These are phyloP conservation scores for Arxiozyma slooffiae DNA, from an alignment of 1,139 yeast species.

Conservation along the genomic window DNA sequence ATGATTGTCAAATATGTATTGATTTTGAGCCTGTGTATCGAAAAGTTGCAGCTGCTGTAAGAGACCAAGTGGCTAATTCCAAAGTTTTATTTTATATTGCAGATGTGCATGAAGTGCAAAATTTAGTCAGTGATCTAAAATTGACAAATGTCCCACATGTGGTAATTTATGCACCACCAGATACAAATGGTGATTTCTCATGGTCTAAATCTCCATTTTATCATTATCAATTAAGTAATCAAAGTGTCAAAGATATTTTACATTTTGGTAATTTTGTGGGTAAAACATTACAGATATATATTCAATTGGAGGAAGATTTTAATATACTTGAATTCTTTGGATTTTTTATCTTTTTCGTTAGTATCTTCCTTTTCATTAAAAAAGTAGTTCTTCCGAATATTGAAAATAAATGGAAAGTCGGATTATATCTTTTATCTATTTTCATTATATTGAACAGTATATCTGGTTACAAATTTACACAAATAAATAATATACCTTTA, in stretches of 20 bases:
- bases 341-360: constrained; percentile 41
- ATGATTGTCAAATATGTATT: constrained; percentile 36
- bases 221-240: constrained; percentile 27
- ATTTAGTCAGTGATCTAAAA: constrained; percentile 35
- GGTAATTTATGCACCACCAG: constrained; percentile 53
- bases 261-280: constrained; percentile 48
- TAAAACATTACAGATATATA: constrained; percentile 35
- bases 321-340: constrained; percentile 36
- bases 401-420: constrained; percentile 31
- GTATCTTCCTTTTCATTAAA: constrained; percentile 40
- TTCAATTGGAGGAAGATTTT: constrained; percentile 37
- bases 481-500: constrained; percentile 52
- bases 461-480: constrained; percentile 57
- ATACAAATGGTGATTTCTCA: constrained; percentile 14
- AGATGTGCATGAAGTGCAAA: constrained; percentile 40
- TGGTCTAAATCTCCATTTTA: constrained; percentile 29
- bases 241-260: constrained; percentile 27
- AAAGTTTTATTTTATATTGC: constrained; percentile 41
- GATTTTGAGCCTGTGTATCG: constrained; percentile 35
- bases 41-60: constrained; percentile 38
- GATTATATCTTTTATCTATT: constrained; percentile 35
- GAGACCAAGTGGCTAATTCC: constrained; percentile 35
- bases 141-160: constrained; percentile 50
- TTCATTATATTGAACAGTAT: constrained; percentile 37
- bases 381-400: constrained; percentile 34